Percentiles rank a stretch among this genome's conserved stretches.
Conservation (phyloP, 129 eudicot species). For the Lonicera japonica region DNA sequence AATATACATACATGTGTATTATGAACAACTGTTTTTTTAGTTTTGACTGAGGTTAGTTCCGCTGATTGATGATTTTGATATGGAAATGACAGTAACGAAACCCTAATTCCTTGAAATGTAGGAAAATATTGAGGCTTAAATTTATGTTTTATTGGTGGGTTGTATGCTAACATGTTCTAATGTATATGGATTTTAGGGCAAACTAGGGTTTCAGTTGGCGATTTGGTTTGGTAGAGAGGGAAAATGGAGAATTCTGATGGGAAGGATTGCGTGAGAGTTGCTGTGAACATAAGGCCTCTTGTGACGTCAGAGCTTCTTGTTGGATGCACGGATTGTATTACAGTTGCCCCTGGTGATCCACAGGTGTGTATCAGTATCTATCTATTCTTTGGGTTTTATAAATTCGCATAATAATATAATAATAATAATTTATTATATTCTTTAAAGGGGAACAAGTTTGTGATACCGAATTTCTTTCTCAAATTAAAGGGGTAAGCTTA, state of each 20-base stretch:
- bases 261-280: slow-evolving; percentile 66
- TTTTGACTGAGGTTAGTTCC: too few relatives aligned
- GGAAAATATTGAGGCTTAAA: neutral
- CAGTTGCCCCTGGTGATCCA: slow-evolving; percentile 65
- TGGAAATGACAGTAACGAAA: neutral
- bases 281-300: slow-evolving; percentile 75
- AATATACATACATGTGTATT: neutral
- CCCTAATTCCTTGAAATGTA: slow-evolving; percentile 5
- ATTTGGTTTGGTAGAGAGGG: slow-evolving; percentile 6
- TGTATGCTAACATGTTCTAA: neutral
- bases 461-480: too few relatives aligned
- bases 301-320: slow-evolving; percentile 79
- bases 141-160: neutral
- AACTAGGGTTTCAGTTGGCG: slow-evolving; percentile 9
- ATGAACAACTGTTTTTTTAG: neutral
- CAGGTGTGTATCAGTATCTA: slow-evolving; percentile 45
- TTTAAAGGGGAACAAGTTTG: neutral
- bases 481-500: too few relatives aligned
- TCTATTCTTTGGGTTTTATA: neutral
- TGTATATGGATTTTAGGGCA: neutral
- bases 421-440: neutral
- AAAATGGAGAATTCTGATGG: slow-evolving; percentile 45
- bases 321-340: slow-evolving; percentile 74
- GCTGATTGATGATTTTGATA: too few relatives aligned
- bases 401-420: neutral